phyloP scores from a whole-genome alignment of 1,139 yeast genomes.

The Scheffersomyces lignicola region DNA sequence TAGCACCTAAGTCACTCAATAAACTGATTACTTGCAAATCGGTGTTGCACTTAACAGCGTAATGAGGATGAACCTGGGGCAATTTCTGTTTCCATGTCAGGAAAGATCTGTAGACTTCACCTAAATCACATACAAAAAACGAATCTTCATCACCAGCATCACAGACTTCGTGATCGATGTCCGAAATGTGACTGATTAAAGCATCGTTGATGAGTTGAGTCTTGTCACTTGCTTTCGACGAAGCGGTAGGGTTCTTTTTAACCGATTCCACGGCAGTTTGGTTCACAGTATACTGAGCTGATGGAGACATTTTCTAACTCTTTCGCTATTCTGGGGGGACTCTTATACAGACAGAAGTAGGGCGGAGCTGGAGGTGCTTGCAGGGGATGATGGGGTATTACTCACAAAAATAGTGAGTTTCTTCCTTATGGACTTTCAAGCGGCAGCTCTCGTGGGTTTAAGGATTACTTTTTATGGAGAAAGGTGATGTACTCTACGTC shows the following conservation, averaged over 20 bases:
- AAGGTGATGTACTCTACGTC: not conserved
- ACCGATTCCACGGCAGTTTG: constrained; percentile 9
- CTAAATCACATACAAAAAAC: constrained; percentile 85
- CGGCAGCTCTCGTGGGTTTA: constrained; percentile 49
- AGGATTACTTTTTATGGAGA: not conserved
- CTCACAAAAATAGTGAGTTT: constrained; percentile 37
- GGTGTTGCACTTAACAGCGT: constrained; percentile 95
- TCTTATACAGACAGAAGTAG: constrained; percentile 5
- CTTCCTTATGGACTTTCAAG: constrained; percentile 32
- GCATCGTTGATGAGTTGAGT: constrained; percentile 36
- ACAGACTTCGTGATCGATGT: constrained; percentile 60
- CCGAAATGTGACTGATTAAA: constrained; percentile 39
- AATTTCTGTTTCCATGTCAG: constrained; percentile 60
- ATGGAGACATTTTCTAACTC: constrained; percentile 25
- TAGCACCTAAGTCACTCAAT: constrained; percentile 63
- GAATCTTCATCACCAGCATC: constrained; percentile 82
- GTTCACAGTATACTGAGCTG: constrained; percentile 18
- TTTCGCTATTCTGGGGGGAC: constrained; percentile 12
- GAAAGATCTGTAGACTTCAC: constrained; percentile 63
- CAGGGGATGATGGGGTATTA: constrained; percentile 8
- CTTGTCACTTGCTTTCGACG: constrained; percentile 1
- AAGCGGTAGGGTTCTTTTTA: constrained; percentile 4
- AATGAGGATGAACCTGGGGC: constrained; percentile 79
- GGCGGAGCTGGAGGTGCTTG: constrained; percentile 2
- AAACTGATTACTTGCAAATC: constrained; percentile 57